Evolutionary conservation across 305 asterid species (phyloP), one percentile per base, ranked within the genome.

Genomic region (Coffea humblotiana): DNA sequence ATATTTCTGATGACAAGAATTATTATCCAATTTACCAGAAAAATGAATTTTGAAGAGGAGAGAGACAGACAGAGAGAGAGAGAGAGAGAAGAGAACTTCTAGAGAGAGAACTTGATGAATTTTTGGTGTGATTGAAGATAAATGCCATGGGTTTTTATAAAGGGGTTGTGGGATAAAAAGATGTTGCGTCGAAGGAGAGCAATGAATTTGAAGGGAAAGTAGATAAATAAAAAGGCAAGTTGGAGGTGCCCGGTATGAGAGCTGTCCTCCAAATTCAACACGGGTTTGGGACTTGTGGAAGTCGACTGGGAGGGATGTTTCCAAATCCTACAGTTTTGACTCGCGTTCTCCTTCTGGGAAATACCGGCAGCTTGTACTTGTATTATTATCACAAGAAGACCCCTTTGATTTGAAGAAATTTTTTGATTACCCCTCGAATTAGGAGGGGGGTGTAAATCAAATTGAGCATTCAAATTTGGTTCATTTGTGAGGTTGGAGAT

Each of bases 181-280:
- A 69, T 40, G 75, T 78, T 78, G 76, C 75, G 65, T 54, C 19
- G 81, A 71, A 56, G 69, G 70, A 47, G 65, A 49, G 74, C 35
- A 25, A 3, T 48, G 64, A 52, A 74, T 54, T 19, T 29, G 18
- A 72, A 21, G 15, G 21, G 6, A 43, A 45, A 45, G 21, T 18
- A 19, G 43, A 40, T 5, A 40, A 32, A 40, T 5, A 40, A 40
- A 3, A 40, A 45, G 8, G n/a, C 56, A 71, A 45, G 75, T 71
- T 12, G 75, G 15, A 5, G 47, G 23, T 1, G 16, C 3, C 2
- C 14, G 54, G 54, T 13, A 9, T 32, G 2, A 11, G 35, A 27
- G 37, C 16, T 45, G 47, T 70, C 23, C 74, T 70, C 23, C 74
- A 21, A 49, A 2, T 70, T 70, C 58, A 71, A 48, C 76, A 2